These are phyloP conservation scores for Begonia fuchsioides DNA, from an alignment of 306 rosid genomes.

Conservation along the genomic window DNA sequence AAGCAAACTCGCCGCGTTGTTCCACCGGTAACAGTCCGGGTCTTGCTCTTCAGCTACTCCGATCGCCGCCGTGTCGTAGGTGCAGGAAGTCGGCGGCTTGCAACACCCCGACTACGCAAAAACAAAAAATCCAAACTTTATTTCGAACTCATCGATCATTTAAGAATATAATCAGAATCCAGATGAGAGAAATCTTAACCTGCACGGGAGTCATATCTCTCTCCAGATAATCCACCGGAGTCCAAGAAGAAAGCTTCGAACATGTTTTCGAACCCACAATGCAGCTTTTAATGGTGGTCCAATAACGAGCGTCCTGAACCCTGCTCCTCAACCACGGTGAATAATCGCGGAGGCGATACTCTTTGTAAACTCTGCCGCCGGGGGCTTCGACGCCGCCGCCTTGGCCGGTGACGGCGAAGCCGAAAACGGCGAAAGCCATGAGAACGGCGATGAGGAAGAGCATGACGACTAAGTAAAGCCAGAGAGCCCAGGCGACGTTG, in stretches of 20 bases:
- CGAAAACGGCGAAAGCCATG: slow-evolving; percentile 55
- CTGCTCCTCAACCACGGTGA: slow-evolving; percentile 78
- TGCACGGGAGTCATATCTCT: slow-evolving; percentile 74
- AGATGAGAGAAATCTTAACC: slow-evolving; percentile 20
- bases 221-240: slow-evolving; percentile 67
- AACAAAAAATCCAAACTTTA: too few species aligned
- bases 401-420: slow-evolving; percentile 54
- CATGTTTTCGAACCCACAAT: slow-evolving; percentile 75
- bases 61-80: slow-evolving; percentile 24
- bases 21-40: slow-evolving; percentile 74
- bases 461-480: slow-evolving; percentile 84
- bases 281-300: slow-evolving; percentile 60
- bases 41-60: slow-evolving; percentile 25
- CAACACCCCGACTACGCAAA: slow-evolving; percentile 73
- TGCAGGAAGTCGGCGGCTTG: slow-evolving; percentile 79
- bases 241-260: slow-evolving; percentile 48
- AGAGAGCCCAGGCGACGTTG: slow-evolving; percentile 81
- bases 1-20: slow-evolving; percentile 44
- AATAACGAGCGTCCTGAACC: slow-evolving; percentile 46
- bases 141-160: too few species aligned
- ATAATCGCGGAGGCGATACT: slow-evolving; percentile 51
- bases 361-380: slow-evolving; percentile 71
- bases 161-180: too few species aligned
- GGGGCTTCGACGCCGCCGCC: slow-evolving; percentile 67
- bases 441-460: slow-evolving; percentile 48